Conservation (phyloP, 495 filamentous ascomycete genomes). For the Penicillium egyptiacum region DNA sequence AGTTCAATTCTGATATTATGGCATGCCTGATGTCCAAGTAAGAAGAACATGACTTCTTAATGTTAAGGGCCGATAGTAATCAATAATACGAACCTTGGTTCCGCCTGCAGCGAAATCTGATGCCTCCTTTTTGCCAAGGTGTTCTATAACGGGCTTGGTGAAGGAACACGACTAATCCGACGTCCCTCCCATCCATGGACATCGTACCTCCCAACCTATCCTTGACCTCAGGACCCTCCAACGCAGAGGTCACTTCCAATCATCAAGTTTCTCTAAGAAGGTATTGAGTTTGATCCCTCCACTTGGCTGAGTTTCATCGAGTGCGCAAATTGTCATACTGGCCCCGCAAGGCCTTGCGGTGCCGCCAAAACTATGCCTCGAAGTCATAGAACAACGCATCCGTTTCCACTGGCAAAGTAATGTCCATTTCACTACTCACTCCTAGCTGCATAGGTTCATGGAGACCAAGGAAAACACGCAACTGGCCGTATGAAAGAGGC, state of each 20-base stretch:
- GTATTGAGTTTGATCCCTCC: conserved; percentile 24
- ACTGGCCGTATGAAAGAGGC: too few species aligned
- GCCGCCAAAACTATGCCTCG: conserved; percentile 24
- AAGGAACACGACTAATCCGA: too few species aligned
- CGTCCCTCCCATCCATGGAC: too few species aligned
- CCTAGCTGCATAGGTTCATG: too few species aligned
- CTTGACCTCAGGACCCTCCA: background rate
- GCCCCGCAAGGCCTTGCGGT: conserved; percentile 28
- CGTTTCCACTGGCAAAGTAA: conserved; percentile 13
- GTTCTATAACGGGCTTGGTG: background rate
- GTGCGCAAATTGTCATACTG: conserved; percentile 34
- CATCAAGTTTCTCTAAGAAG: conserved; percentile 35
- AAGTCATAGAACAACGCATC: conserved; percentile 32
- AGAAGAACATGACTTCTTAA: background rate
- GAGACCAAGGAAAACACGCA: too few species aligned
- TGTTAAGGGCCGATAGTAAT: background rate
- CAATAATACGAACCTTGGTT: background rate
- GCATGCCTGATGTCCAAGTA: background rate
- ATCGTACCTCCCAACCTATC: too few species aligned
- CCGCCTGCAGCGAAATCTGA: background rate
- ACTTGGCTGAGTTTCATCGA: conserved; percentile 13
- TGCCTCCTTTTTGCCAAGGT: too few species aligned
- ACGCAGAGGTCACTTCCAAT: conserved; percentile 14
- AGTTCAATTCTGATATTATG: background rate
- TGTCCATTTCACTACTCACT: too few species aligned